Base-by-base conservation (phyloP, 148 eudicot species). In the Vaccinium macrocarpon region DNA sequence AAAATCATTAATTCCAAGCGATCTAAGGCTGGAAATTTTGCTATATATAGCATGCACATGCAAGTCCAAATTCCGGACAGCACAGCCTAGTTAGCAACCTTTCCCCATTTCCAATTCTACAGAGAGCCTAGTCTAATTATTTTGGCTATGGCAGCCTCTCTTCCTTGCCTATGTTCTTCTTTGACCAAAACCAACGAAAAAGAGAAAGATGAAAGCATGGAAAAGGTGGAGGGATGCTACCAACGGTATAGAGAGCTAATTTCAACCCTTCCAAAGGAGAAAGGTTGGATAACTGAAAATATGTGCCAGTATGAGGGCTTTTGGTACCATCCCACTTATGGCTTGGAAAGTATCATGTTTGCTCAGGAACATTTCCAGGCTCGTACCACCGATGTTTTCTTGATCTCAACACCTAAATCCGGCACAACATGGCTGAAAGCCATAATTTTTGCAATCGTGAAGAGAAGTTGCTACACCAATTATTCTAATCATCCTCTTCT, bases 401-500 rank as follows among this genome's bases (percentile, higher is more conserved):
- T 84, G n/a, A 27, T 64, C 62, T 77, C 62, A 5, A 23, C 42
- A 1, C 85, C 85, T 11, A 76, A 57, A 50, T 62, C 82, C 1
- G 85, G 85, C 21, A 84, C 85, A 8, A 78, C 82, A 50, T 84
- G 85, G 85, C 81, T 77, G 42, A 84, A 84, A 14, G 70, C 82
- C 2, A 29, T 83, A n/a, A 8, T 46, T 84, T 84, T 77, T 13
- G 81, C 76, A 0, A 78, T 64, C 10, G 51, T 77, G 51, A 78
- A 84, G 13, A 46, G 85, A 21, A 59, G 21, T 49, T 16, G 8
- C 9, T 12, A 11, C 29, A n/a, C 50, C 25, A 27, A 46, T 3
- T 3, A 9, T 59, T 6, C 73, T 4, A 59, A 6, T 3, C 59
- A 75, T 19, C 73, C 80, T 42, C 29, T 84, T 5, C 75, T 48